Evolutionary conservation across 345 rosid genomes (phyloP), one percentile per base, ranked within the genome.

Genomic region (Physaria fendleri): DNA sequence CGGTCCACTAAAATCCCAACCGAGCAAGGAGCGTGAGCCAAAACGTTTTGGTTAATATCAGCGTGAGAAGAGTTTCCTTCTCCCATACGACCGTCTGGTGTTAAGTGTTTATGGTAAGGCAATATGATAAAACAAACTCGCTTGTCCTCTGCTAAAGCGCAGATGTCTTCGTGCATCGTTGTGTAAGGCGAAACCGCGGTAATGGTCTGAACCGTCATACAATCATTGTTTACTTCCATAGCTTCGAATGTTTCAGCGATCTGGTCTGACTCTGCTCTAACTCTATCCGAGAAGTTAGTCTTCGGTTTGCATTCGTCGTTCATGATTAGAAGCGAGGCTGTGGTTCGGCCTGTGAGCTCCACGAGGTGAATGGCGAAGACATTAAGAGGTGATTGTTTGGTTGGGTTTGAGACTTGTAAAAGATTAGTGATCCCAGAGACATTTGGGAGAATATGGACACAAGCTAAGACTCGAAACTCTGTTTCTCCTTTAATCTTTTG

Each of bases 1-100:
- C 80, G 82, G 63, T 84, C 86, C 14, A 90, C 85, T 6, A 86
- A 72, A 8, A 84, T 66, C 17, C 85, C 93, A 1, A 84, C 77
- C 2, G 95, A 74, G 57, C 90, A 87, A 0, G 95, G 90, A 0
- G 87, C 74, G 17, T 43, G 68, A 6, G n/a, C 65, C 47, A 90
- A 44, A 37, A 87, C 77, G 34, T 84, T 78, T 34, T 66, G 62
- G 56, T 68, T 82, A 22, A 90, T 78, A 3, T 71, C 73, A 2
- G 75, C 67, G 14, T 80, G 77, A 12, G 78, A 56, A 5, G 64
- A 23, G 68, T 68, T 75, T 30, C 74, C 75, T 4, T 77, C 81
- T 12, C 78, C 82, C 35, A 65, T 48, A 18, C 72, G 62, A 15
- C 77, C 84, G 12, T 71, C 62, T 0, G 66, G 39, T 39, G 71